Evolutionary conservation across 805 yeast species (phyloP), one percentile per base, ranked within the genome.

Genomic region (Starmerella apicola): DNA sequence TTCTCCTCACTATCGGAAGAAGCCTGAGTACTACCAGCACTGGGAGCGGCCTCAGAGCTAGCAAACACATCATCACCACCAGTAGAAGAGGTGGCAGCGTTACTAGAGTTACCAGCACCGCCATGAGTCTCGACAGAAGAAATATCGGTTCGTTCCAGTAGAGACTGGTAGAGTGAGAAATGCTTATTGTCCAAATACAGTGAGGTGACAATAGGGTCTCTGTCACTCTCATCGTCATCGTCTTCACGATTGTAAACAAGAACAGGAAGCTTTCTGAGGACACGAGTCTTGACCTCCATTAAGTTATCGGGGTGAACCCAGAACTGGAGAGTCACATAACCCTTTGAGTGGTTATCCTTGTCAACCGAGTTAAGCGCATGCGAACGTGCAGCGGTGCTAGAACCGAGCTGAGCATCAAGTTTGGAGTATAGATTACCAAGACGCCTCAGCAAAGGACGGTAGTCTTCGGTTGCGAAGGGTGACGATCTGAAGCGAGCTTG

Each of bases 261-360:
- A 5, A 86, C 94, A 1, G 98, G 98, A 50, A 88, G 71, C 54
- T 84, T 94, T 59, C 97, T 79, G 57, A 88, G 71, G 49, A 88
- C 82, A 44, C 85, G 76, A n/a, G 97, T 84, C 65, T 88, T 88
- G 41, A 86, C 95, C 63, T 88, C 97, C 95, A 88, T 86, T 57
- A 91, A 59, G 58, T 84, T 81, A 52, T 91, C 98, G n/a, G 88
- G 86, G 59, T 88, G 97, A 32, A 91, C 71, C 98, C 98, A 88
- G 61, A 88, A 88, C 63, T 82, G 84, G 61, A 78, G 76, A 13
- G 83, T 77, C 17, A 65, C 59, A 48, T 56, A 61, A 21, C 56
- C 60, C 67, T 53, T 54, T 41, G 57, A 51, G 38, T 60, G 60
- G 41, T 44, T 30, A 41, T 54, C 57, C 25, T 52, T 47, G 32